These are phyloP conservation scores for Didymella arachidicola DNA, from an alignment of 2,329 filamentous ascomycete genomes.

Conservation along the genomic window DNA sequence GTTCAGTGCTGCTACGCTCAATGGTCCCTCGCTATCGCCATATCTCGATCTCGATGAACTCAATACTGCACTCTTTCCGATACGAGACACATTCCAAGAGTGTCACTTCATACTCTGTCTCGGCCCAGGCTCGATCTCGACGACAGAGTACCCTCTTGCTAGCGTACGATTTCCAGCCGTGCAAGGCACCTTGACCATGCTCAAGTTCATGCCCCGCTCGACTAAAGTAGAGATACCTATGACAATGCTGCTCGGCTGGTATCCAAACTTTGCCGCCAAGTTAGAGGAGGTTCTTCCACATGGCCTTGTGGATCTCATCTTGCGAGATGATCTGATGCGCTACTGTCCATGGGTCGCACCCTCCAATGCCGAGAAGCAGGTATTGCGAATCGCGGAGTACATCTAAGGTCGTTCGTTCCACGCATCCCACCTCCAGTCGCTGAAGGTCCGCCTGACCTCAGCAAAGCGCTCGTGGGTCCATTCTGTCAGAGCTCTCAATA, in stretches of 20 bases:
- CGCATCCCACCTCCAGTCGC: constrained; percentile 25
- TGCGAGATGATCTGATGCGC: constrained; percentile 33
- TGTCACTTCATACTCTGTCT: constrained; percentile 29
- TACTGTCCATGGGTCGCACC: constrained; percentile 35
- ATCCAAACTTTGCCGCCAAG: constrained; percentile 26
- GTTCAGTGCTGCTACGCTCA: constrained; percentile 24
- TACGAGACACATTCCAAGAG: constrained; percentile 29
- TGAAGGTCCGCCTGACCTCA: constrained; percentile 25
- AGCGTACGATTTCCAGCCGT: constrained; percentile 32
- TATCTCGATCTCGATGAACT: constrained; percentile 34
- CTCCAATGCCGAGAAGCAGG: constrained; percentile 27
- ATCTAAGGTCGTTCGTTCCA: constrained; percentile 23
- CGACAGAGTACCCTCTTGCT: constrained; percentile 25
- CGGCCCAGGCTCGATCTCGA: constrained; percentile 30
- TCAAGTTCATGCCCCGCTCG: constrained; percentile 30
- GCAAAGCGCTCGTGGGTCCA: constrained; percentile 28
- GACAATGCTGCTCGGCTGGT: constrained; percentile 37
- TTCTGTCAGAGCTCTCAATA: constrained; percentile 25
- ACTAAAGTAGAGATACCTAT: constrained; percentile 30
- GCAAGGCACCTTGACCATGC: constrained; percentile 31
- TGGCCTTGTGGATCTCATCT: constrained; percentile 21
- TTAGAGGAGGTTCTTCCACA: constrained; percentile 33
- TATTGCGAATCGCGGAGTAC: constrained; percentile 31
- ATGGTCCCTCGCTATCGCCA: constrained; percentile 20
- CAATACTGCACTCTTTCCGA: constrained; percentile 29